Conservation (phyloP, 495 filamentous ascomycete genomes). For the Aspergillus kassunensis region DNA sequence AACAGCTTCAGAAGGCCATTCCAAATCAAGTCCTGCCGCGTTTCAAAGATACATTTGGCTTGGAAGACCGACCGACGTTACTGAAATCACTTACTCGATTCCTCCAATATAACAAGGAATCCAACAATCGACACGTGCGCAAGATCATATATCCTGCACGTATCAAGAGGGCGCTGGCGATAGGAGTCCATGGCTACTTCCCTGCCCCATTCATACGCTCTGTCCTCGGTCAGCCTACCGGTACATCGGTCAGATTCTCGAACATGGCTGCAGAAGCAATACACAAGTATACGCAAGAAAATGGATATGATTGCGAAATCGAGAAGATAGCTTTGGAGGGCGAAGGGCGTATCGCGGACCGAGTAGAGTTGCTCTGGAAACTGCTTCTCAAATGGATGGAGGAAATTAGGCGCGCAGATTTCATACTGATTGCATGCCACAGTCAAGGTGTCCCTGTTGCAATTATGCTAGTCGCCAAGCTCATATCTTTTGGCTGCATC, state of each 20-base stretch:
- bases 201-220: constrained; percentile 79
- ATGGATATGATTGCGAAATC: constrained; percentile 63
- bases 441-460: constrained; percentile 94
- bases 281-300: constrained; percentile 68
- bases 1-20: constrained; percentile 40
- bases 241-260: constrained; percentile 90
- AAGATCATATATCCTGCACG: constrained; percentile 64
- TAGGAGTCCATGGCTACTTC: constrained; percentile 93
- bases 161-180: constrained; percentile 80
- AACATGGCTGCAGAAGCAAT: constrained; percentile 83
- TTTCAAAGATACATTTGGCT: constrained; percentile 63
- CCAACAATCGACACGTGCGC: constrained; percentile 64
- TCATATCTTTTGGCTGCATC: constrained; percentile 76
- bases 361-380: constrained; percentile 91
- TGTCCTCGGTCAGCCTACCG: constrained; percentile 89
- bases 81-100: constrained; percentile 66
- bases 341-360: constrained; percentile 91
- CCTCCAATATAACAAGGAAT: constrained; percentile 57
- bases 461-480: constrained; percentile 87
- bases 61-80: constrained; percentile 65
- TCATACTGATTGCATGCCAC: constrained; percentile 86
- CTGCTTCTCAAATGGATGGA: constrained; percentile 93
- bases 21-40: constrained; percentile 67
- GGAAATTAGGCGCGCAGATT: constrained; percentile 79
- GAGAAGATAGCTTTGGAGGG: constrained; percentile 94